Percentiles rank a stretch among this genome's conserved stretches.
Evolutionary conservation across 2,329 filamentous ascomycete genomes (phyloP).

Genomic region (Blumeria hordei): DNA sequence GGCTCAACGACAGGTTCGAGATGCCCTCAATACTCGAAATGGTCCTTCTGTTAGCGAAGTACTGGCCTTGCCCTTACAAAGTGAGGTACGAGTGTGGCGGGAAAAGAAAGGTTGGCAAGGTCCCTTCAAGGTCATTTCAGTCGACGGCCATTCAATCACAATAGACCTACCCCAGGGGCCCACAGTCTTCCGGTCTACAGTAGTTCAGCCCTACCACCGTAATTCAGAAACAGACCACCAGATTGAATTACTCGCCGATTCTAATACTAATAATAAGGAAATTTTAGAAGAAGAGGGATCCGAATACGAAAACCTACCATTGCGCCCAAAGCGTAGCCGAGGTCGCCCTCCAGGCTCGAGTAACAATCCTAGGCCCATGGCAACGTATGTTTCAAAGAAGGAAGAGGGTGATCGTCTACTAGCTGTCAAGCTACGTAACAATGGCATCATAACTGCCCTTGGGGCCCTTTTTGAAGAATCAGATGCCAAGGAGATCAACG

Average conservation of each 20-base stretch:
- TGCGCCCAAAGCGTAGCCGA: neutral
- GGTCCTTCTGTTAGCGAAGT: neutral
- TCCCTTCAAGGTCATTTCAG: neutral
- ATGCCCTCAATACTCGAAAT: neutral
- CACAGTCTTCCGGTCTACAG: neutral
- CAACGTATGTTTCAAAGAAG: neutral
- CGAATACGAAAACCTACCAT: neutral
- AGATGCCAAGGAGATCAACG: neutral
- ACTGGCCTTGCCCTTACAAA: neutral
- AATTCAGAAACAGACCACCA: too few relatives aligned
- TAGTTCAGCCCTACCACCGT: too few relatives aligned
- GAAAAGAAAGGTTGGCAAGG: conserved; percentile 1
- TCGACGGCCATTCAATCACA: neutral
- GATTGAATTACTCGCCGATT: too few relatives aligned
- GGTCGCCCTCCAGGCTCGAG: neutral
- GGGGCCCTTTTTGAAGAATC: neutral
- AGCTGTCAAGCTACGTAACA: neutral
- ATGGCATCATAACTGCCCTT: neutral
- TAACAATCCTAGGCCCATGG: neutral
- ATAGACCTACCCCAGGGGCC: neutral
- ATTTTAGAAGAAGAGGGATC: neutral
- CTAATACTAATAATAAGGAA: neutral
- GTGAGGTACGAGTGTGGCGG: neutral
- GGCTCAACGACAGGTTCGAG: neutral
- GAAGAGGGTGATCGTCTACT: neutral